Conservation (phyloP, 306 rosid genomes). For the Pyrus communis region DNA sequence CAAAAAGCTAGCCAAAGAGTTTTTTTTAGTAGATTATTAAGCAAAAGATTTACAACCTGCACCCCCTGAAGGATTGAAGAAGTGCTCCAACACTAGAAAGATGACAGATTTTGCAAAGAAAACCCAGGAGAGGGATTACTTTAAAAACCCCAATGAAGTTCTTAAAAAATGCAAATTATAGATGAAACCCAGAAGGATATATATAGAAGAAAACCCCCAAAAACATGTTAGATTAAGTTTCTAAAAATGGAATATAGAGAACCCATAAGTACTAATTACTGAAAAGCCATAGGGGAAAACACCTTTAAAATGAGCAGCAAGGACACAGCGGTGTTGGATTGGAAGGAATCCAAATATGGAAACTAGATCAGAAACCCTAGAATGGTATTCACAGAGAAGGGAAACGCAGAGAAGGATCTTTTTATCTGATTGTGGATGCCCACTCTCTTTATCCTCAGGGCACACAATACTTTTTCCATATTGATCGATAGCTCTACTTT, state of each 20-base stretch:
- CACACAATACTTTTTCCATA: conserved; percentile 18
- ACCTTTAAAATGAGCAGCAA: background rate
- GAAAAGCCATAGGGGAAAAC: background rate
- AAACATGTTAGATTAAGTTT: background rate
- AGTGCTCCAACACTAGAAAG: background rate
- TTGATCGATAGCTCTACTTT: conserved; percentile 8
- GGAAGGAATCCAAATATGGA: background rate
- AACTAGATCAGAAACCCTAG: conserved; percentile 36
- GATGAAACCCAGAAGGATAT: background rate
- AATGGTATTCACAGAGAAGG: background rate
- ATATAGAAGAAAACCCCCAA: background rate
- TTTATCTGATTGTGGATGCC: background rate
- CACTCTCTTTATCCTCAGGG: conserved; percentile 11
- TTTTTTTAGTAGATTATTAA: background rate
- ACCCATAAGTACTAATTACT: background rate
- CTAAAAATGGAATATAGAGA: background rate
- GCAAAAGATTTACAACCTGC: background rate
- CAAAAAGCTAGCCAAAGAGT: background rate
- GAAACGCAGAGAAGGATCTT: background rate
- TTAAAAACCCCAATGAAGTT: background rate
- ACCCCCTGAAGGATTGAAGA: background rate
- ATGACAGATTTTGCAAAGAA: background rate
- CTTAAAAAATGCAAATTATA: background rate
- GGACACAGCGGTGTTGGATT: background rate
- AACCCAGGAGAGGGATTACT: background rate